Conservation (phyloP, 305 asterid genomes). For the Fraxinus dipetala region DNA sequence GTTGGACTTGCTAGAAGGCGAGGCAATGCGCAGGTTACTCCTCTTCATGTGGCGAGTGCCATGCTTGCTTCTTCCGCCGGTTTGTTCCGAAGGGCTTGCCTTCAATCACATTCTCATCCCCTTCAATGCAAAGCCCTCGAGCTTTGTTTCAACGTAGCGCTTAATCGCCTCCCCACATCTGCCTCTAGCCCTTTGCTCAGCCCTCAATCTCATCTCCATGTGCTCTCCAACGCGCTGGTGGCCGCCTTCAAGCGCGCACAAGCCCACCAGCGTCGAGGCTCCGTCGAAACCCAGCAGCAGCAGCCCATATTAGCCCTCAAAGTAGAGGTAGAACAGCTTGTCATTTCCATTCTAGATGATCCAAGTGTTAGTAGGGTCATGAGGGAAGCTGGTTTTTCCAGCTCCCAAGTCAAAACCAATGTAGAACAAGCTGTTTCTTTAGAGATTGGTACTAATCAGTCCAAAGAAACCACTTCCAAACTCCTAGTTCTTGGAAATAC, state of each 20-base stretch:
- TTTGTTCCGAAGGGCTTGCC: conserved; percentile 70
- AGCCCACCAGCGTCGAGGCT: conserved; percentile 93
- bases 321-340: conserved; percentile 74
- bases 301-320: conserved; percentile 70
- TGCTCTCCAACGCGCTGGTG: conserved; percentile 83
- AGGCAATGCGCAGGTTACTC: conserved; percentile 94
- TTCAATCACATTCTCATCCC: conserved; percentile 82
- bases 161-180: conserved; percentile 82
- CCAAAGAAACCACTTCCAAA: conserved; percentile 34
- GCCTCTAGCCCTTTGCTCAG: conserved; percentile 58
- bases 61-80: conserved; percentile 66
- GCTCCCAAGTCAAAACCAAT: conserved; percentile 73
- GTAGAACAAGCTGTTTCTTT: conserved; percentile 59
- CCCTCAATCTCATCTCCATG: conserved; percentile 61
- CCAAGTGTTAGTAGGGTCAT: conserved; percentile 97
- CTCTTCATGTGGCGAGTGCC: conserved; percentile 87
- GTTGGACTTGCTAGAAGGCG: conserved; percentile 68
- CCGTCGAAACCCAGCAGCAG: conserved; percentile 72
- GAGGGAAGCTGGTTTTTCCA: conserved; percentile 94
- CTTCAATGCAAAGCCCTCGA: conserved; percentile 92
- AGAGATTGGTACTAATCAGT: conserved; percentile 26
- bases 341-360: conserved; percentile 79
- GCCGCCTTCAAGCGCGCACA: conserved; percentile 96
- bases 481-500: conserved; percentile 37
- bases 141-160: conserved; percentile 92